These are phyloP conservation scores for Porcisia deanei DNA, from an alignment of 208 protist species.

Conservation along the genomic window DNA sequence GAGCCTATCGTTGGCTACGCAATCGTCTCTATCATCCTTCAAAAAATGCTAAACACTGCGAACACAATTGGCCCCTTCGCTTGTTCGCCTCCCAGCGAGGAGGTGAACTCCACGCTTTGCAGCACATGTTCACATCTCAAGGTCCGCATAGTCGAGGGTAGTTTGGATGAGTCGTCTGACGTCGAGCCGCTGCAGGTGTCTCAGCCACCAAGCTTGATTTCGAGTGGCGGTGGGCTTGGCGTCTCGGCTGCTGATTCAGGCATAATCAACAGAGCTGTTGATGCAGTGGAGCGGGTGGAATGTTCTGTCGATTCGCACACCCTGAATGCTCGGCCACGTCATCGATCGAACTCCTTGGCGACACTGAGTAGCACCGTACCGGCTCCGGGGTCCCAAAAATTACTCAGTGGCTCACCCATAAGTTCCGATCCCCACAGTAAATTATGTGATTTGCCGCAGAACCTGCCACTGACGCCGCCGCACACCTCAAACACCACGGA, in stretches of 20 bases:
- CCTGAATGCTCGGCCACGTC: neutral
- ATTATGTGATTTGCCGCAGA: neutral
- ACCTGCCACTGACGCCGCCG: too few relatives aligned
- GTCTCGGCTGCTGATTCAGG: neutral
- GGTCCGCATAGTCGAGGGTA: constrained; percentile 12
- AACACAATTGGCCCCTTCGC: neutral
- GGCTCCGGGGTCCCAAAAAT: neutral
- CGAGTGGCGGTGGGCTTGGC: constrained; percentile 5
- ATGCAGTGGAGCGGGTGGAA: neutral
- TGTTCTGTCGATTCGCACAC: neutral
- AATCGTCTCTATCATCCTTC: neutral
- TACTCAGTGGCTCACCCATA: neutral
- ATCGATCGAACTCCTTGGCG: neutral
- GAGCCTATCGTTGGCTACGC: neutral
- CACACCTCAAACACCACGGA: too few relatives aligned
- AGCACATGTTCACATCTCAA: constrained; percentile 1
- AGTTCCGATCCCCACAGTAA: neutral
- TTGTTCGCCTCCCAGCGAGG: neutral
- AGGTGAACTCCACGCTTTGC: constrained; percentile 9
- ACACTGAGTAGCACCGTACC: neutral
- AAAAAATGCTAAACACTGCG: constrained; percentile 3
- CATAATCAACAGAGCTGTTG: neutral
- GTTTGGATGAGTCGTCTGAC: constrained; percentile 10
- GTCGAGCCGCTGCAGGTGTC: constrained; percentile 9
- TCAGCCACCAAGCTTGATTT: constrained; percentile 15